A percentile compares a stretch with the other conserved stretches of the same genome.
Evolutionary conservation across 2,329 filamentous ascomycete species (phyloP).

Genomic region (Colletotrichum viniferum): DNA sequence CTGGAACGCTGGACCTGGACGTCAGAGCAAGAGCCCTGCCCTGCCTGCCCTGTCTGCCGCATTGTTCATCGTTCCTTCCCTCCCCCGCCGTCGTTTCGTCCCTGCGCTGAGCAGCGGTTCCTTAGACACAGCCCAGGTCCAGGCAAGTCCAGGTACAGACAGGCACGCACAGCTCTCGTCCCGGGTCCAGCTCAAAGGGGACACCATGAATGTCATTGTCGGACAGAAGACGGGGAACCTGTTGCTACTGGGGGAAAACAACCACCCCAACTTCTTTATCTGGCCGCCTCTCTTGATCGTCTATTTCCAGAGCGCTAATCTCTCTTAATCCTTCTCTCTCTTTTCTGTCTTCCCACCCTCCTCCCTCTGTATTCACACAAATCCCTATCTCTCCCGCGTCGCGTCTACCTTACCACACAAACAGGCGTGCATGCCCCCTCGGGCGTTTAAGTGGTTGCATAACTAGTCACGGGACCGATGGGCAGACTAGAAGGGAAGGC

Average conservation of each 20-base stretch:
- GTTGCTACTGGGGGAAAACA: background rate
- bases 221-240: background rate
- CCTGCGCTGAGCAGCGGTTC: background rate
- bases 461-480: slow-evolving; percentile 4
- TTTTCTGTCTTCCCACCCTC: background rate
- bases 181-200: background rate
- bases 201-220: background rate
- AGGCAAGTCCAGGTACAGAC: background rate
- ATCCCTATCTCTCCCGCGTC: background rate
- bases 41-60: background rate
- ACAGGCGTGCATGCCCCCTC: background rate
- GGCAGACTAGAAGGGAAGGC: slow-evolving; percentile 13
- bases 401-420: background rate
- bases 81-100: background rate
- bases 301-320: background rate
- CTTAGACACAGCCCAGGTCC: background rate
- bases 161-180: background rate
- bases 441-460: slow-evolving; percentile 20
- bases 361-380: background rate
- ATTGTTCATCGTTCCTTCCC: background rate
- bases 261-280: background rate
- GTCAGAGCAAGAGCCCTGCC: background rate
- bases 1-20: background rate
- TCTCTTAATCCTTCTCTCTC: background rate
- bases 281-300: background rate